Percentiles rank a stretch among this genome's conserved stretches.
phyloP scores from a whole-genome alignment of 192 early-diverging fungal genomes.

The Diversispora epigaea region DNA sequence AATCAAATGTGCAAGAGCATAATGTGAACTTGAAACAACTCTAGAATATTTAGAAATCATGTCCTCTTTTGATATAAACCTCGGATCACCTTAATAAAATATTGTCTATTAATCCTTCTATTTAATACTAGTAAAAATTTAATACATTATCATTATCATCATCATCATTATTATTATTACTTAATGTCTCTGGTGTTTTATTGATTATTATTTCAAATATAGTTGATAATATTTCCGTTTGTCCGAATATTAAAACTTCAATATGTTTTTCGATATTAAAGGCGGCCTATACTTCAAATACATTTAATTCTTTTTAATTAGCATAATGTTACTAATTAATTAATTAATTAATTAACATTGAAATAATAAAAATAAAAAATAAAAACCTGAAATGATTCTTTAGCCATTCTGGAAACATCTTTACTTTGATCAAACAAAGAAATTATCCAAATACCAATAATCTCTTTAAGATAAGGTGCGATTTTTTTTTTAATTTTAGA shows the following conservation, averaged over 20 bases:
- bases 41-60: slow-evolving; percentile 69
- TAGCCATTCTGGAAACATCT: slow-evolving; percentile 70
- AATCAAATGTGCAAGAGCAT: slow-evolving; percentile 55
- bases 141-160: too few species aligned
- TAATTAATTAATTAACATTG: not conserved
- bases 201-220: slow-evolving; percentile 66
- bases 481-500: slow-evolving; percentile 68
- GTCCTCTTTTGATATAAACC: slow-evolving; percentile 73
- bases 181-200: slow-evolving; percentile 80
- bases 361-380: not conserved
- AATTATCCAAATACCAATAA: slow-evolving; percentile 84
- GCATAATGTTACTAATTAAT: not conserved
- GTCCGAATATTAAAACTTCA: slow-evolving; percentile 77
- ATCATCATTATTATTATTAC: slow-evolving; percentile 34
- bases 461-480: slow-evolving; percentile 76
- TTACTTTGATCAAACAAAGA: slow-evolving; percentile 78
- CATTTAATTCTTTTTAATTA: not conserved
- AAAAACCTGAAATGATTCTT: slow-evolving; percentile 65
- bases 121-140: too few species aligned
- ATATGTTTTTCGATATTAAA: slow-evolving; percentile 77
- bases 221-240: slow-evolving; percentile 70
- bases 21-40: slow-evolving; percentile 62
- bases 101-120: not conserved
- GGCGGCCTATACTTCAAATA: slow-evolving; percentile 54
- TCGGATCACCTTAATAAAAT: slow-evolving; percentile 58